A percentile compares a stretch with the other conserved stretches of the same genome.
Conservation (phyloP, 192 early-diverging fungal species). For the Haplosporangium gracile region DNA sequence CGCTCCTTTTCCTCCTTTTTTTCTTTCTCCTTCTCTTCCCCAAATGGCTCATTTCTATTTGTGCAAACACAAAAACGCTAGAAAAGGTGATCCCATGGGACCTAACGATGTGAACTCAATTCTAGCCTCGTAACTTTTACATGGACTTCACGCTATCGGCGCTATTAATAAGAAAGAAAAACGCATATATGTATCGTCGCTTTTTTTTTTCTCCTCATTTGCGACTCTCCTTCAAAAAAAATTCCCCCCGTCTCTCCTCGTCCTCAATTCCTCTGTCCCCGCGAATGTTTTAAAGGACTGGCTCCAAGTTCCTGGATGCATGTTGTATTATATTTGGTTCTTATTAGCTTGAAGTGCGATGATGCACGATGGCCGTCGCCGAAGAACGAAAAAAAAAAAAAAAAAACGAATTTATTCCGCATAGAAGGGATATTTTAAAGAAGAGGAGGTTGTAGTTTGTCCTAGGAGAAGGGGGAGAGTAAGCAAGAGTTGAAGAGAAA, state of each 20-base stretch:
- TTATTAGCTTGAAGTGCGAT: neutral
- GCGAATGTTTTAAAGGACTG: neutral
- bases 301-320: neutral
- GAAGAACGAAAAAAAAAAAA: neutral
- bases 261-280: neutral
- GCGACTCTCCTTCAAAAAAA: neutral
- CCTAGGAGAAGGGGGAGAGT: neutral
- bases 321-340: neutral
- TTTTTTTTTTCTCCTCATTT: neutral
- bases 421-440: neutral
- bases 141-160: neutral
- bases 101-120: neutral
- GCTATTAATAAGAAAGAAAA: slow-evolving; percentile 5
- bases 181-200: neutral
- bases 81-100: neutral
- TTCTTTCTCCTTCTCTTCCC: neutral
- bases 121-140: neutral
- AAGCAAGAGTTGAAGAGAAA: neutral
- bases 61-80: slow-evolving; percentile 1
- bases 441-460: no score
- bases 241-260: neutral
- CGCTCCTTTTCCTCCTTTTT: neutral
- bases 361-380: neutral
- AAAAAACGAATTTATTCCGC: neutral
- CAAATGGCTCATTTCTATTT: neutral